Evolutionary conservation across 1,284 basidiomycete species (phyloP).

Genomic region (Cutaneotrichosporon cyanovorans): DNA sequence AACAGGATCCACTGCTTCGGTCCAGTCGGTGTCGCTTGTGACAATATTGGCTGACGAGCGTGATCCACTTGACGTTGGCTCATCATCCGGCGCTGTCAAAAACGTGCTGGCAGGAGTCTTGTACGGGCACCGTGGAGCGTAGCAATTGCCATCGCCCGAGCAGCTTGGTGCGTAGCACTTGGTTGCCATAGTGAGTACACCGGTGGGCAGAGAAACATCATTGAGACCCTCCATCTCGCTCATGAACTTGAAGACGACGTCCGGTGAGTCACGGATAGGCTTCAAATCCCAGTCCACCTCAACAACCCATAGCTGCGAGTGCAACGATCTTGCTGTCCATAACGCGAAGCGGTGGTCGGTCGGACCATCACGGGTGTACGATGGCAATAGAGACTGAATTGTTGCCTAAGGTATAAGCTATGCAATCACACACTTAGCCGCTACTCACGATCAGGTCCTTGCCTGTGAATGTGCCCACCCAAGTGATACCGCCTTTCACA

Average conservation of each 20-base stretch:
- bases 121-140: slow-evolving; percentile 63
- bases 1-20: slow-evolving; percentile 59
- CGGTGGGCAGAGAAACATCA: slow-evolving; percentile 55
- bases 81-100: slow-evolving; percentile 17
- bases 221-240: slow-evolving; percentile 62
- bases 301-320: slow-evolving; percentile 89
- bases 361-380: slow-evolving; percentile 62
- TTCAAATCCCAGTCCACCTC: slow-evolving; percentile 93
- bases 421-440: neutral
- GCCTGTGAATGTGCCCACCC: slow-evolving; percentile 79
- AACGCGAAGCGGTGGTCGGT: slow-evolving; percentile 73
- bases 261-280: slow-evolving; percentile 76
- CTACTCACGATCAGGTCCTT: slow-evolving; percentile 78
- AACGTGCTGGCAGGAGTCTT: slow-evolving; percentile 49
- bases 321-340: slow-evolving; percentile 76
- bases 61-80: neutral
- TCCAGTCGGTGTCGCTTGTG: slow-evolving; percentile 53
- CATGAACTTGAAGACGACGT: slow-evolving; percentile 93
- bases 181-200: slow-evolving; percentile 51
- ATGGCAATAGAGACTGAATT: slow-evolving; percentile 67
- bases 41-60: neutral
- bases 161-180: slow-evolving; percentile 62
- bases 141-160: slow-evolving; percentile 42
- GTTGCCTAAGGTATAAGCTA: slow-evolving; percentile 64
- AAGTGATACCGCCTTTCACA: slow-evolving; percentile 82